Evolutionary conservation across 805 yeast genomes (phyloP), one percentile per base, ranked within the genome.

Genomic region (Saccharomyces mikatae): DNA sequence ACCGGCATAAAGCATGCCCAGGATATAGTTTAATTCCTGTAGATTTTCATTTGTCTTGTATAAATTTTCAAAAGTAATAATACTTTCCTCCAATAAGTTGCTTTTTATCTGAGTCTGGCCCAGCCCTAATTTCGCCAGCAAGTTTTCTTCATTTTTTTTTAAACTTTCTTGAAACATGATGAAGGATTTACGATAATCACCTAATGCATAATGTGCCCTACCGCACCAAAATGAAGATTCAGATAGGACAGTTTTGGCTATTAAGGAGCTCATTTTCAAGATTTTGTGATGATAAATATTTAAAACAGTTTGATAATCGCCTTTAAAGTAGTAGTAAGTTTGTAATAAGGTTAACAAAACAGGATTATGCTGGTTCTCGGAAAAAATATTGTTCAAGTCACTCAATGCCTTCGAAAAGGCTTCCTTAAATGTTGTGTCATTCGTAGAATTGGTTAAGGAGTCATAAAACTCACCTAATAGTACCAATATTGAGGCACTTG

Each of bases 201-300:
- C 71, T 28, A 77, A 67, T 6, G 75, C 76, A 60, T 84, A 91
- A 50, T 80, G 76, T 17, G 87, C 84, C 68, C 98, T 80, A 3
- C 89, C 99, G 54, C 84, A 75, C 98, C 97, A 94, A 62, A 87
- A 87, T 50, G 79, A 70, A 1, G 89, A 83, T 58, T 86, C 91
- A 31, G 87, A 79, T 24, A 74, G 63, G 2, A 83, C 67, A 26
- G 71, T 69, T 3, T 75, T 52, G 11, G 68, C 54, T 2, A 63
- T 54, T 5, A 62, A 55, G 0, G 82, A 71, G 24, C 71, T 63
- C 24, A 69, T 71, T 0, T 76, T 62, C 28, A 66, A 60, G 11
- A 76, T 66, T 14, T 80, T 68, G 4, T 84, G 80, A 47, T 77
- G 76, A 54, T 85, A 76, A 21, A 89, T 75, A 50, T 78, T 78